A percentile compares a stretch with the other conserved stretches of the same genome.
Conservation (phyloP, 2,329 filamentous ascomycete genomes). For the Thielaviopsis musarum region DNA sequence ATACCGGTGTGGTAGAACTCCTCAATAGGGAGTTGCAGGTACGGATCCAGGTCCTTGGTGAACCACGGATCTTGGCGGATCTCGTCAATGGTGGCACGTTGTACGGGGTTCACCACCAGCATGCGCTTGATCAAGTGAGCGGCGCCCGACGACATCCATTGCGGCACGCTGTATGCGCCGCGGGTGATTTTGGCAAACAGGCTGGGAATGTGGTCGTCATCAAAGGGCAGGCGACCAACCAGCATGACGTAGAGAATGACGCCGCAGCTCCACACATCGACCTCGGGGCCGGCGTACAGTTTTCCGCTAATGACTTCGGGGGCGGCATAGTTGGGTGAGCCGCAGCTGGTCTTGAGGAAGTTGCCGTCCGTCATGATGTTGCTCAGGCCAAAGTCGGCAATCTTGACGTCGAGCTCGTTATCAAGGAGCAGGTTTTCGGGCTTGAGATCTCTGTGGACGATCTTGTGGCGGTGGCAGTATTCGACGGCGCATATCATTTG, state of each 20-base stretch:
- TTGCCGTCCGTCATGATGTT: slow-evolving; percentile 99
- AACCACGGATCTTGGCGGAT: slow-evolving; percentile 95
- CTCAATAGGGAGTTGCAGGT: slow-evolving; percentile 73
- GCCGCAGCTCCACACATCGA: slow-evolving; percentile 95
- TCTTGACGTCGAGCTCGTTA: slow-evolving; percentile 94
- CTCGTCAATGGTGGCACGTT: slow-evolving; percentile 83
- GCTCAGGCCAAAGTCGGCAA: slow-evolving; percentile 94
- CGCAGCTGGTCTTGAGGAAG: slow-evolving; percentile 95
- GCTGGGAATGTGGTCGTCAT: slow-evolving; percentile 95
- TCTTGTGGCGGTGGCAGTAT: slow-evolving; percentile 97
- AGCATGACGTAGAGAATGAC: slow-evolving; percentile 78
- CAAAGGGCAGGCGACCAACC: slow-evolving; percentile 75
- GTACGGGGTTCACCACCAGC: slow-evolving; percentile 88
- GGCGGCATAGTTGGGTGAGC: slow-evolving; percentile 94
- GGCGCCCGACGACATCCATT: slow-evolving; percentile 77
- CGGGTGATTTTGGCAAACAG: slow-evolving; percentile 96
- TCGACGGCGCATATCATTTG: slow-evolving; percentile 98
- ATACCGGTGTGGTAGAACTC: slow-evolving; percentile 91
- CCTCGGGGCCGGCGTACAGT: slow-evolving; percentile 90
- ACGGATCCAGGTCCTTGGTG: slow-evolving; percentile 65
- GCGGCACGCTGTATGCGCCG: slow-evolving; percentile 81
- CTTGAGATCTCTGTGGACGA: slow-evolving; percentile 93
- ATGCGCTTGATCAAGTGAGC: slow-evolving; percentile 73
- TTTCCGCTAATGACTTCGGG: slow-evolving; percentile 97
- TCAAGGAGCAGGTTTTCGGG: slow-evolving; percentile 93